Evolutionary conservation across 2,329 filamentous ascomycete genomes (phyloP), one percentile per base, ranked within the genome.

Genomic region (Chalaropsis thielavioides): DNA sequence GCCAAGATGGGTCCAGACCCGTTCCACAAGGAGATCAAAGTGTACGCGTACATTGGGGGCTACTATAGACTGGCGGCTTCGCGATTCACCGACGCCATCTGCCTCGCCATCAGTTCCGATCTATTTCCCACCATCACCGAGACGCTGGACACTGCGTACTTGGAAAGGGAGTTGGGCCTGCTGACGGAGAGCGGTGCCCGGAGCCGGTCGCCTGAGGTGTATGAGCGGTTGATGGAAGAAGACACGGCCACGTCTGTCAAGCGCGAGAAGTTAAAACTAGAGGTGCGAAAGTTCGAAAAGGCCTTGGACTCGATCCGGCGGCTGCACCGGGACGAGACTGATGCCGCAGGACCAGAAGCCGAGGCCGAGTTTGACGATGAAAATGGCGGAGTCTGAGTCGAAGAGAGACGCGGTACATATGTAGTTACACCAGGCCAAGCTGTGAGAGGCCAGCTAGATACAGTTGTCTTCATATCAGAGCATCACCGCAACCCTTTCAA

Each of bases 21-120:
- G 0, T 90, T 83, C 69, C 71, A 76, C 0, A 73, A 75, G 0
- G 87, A 90, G 70, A 73, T 91, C 0, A 76, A 80, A 8, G 81
- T 87, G 0, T 81, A 87, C 0, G 79, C 84, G 0, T 83, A 83
- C 3, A 79, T 89, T 56, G 77, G 85, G 0, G 86, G 81, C 0
- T 91, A 90, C 72, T 91, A 91, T 70, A 78, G 82, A 59, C 80
- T 86, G 3, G 86, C 88, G 0, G 81, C 83, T 0, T 75, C 79
- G 41, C 80, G 87, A 1, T 87, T 90, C 69, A 78, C 83, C 0
- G 87, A 91, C 64, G 72, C 74, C 1, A 75, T 78, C 6, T 74
- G 77, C 0, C 75, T 81, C 27, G 75, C 78, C 60, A 72, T 82
- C 64, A 75, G 78, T 11, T 79, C 78, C 10, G 77, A 78, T 3